These are phyloP conservation scores for Pseudocercospora eumusae DNA, from an alignment of 2,329 filamentous ascomycete species.

Conservation along the genomic window DNA sequence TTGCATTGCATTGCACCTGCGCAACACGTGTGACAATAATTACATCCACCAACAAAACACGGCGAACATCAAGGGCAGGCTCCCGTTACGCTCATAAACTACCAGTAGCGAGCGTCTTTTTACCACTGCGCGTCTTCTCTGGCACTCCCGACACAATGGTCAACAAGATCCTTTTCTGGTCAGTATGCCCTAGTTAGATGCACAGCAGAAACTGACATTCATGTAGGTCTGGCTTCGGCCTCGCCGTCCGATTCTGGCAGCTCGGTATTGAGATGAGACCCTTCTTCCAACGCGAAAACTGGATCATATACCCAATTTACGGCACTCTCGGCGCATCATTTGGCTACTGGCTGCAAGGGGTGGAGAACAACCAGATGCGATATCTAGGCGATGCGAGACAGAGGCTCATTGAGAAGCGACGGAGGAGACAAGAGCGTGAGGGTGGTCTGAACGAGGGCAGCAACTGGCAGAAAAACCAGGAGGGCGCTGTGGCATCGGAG, in stretches of 20 bases:
- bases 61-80: conserved; percentile 10
- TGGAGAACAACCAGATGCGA: conserved; percentile 78
- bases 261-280: conserved; percentile 98
- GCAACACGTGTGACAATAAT: conserved; percentile 12
- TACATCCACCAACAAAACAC: not conserved
- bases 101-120: not conserved
- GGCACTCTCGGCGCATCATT: conserved; percentile 83
- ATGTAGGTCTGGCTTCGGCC: conserved; percentile 58
- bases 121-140: not conserved
- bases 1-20: conserved; percentile 6
- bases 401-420: conserved; percentile 83
- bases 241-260: conserved; percentile 92
- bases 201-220: conserved; percentile 11
- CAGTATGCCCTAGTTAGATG: conserved; percentile 55
- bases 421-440: conserved; percentile 70
- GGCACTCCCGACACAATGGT: conserved; percentile 45
- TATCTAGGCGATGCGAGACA: conserved; percentile 78
- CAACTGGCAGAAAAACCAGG: conserved; percentile 38
- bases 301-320: conserved; percentile 92
- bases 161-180: conserved; percentile 73
- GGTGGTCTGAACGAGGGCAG: conserved; percentile 42
- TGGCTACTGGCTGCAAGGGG: conserved; percentile 93
- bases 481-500: conserved; percentile 34
- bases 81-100: not conserved
- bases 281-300: conserved; percentile 77